A percentile compares a stretch with the other conserved stretches of the same genome.
Conservation (phyloP, 2,329 filamentous ascomycete genomes). For the Pseudogymnoascus sp. region DNA sequence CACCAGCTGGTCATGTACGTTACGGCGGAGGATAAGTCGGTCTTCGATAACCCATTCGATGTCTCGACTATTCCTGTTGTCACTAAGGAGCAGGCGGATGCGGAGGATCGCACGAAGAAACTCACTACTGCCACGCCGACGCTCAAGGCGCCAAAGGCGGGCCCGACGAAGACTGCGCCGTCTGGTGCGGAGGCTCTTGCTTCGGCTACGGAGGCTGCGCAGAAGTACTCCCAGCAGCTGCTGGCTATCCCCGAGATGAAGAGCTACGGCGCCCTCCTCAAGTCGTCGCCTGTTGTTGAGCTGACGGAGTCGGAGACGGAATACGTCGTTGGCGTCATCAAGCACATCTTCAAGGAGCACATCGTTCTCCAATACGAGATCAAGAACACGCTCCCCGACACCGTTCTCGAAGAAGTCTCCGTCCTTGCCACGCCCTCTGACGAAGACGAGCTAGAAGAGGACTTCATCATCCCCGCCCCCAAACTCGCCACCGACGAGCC, state of each 20-base stretch:
- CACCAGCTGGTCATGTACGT: constrained; percentile 98
- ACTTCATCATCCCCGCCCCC: constrained; percentile 86
- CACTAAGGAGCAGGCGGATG: constrained; percentile 89
- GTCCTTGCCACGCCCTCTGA: constrained; percentile 73
- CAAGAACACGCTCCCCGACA: constrained; percentile 92
- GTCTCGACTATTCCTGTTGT: constrained; percentile 86
- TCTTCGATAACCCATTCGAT: constrained; percentile 81
- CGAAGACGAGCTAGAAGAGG: constrained; percentile 77
- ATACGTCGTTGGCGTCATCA: constrained; percentile 87
- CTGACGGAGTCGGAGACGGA: constrained; percentile 96
- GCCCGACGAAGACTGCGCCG: constrained; percentile 63
- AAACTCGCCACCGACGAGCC: constrained; percentile 78
- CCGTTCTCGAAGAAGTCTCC: constrained; percentile 82
- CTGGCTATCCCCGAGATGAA: constrained; percentile 85
- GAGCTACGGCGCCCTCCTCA: constrained; percentile 82
- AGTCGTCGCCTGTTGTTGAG: constrained; percentile 78
- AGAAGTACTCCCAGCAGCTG: constrained; percentile 83
- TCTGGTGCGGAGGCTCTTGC: constrained; percentile 68
- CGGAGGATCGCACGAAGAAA: constrained; percentile 95
- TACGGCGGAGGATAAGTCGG: constrained; percentile 79
- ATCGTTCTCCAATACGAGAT: constrained; percentile 94
- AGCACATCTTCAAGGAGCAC: constrained; percentile 97
- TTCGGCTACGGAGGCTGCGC: constrained; percentile 69
- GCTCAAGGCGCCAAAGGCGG: constrained; percentile 82
- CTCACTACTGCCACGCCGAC: constrained; percentile 86